phyloP scores from a whole-genome alignment of 257 asterid genomes.

The Anisodus tanguticus region DNA sequence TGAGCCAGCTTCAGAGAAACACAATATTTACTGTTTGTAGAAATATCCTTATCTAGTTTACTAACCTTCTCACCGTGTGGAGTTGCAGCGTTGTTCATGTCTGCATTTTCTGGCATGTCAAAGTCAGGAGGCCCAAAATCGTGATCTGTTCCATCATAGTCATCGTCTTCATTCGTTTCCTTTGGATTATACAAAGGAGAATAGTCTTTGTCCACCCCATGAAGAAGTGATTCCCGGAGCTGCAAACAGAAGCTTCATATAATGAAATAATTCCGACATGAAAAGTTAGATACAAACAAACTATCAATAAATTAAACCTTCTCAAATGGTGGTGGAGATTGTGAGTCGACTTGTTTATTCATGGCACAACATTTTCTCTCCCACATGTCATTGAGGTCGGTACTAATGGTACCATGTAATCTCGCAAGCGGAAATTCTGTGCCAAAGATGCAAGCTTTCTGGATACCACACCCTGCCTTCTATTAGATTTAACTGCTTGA shows the following conservation, averaged over 20 bases:
- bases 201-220: constrained; percentile 43
- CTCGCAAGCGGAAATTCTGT: constrained; percentile 81
- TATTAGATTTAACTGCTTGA: constrained; percentile 66
- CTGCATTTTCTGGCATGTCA: constrained; percentile 58
- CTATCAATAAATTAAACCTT: constrained; percentile 54
- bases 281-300: constrained; percentile 12
- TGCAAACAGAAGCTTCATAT: constrained; percentile 49
- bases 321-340: constrained; percentile 64
- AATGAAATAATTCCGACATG: constrained; percentile 16
- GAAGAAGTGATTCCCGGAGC: constrained; percentile 81
- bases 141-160: constrained; percentile 66
- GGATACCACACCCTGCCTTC: constrained; percentile 46
- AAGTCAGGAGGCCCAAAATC: constrained; percentile 60
- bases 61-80: constrained; percentile 57
- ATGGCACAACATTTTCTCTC: constrained; percentile 49
- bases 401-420: constrained; percentile 62
- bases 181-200: constrained; percentile 42
- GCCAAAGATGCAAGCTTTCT: constrained; percentile 47
- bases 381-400: constrained; percentile 69
- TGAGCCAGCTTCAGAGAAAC: constrained; percentile 17
- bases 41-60: constrained; percentile 11
- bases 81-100: constrained; percentile 45
- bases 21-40: neutral
- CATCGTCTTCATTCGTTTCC: constrained; percentile 48
- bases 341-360: constrained; percentile 42